phyloP scores from a whole-genome alignment of 2,329 filamentous ascomycete species.

The Septoria linicola region DNA sequence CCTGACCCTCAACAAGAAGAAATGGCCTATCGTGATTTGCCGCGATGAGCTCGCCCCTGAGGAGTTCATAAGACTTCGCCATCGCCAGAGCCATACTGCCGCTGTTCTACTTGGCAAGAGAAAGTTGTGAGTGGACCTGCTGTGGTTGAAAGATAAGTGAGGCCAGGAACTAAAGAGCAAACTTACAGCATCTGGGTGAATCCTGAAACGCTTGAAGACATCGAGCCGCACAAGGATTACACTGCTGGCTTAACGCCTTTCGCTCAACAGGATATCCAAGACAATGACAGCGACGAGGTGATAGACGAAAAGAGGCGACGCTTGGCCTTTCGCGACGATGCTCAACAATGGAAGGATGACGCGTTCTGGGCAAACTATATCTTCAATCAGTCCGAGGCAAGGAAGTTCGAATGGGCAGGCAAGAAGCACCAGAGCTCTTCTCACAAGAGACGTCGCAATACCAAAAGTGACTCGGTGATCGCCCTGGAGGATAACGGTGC shows the following conservation, averaged over 20 bases:
- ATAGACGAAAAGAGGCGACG: slow-evolving; percentile 16
- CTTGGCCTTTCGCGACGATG: slow-evolving; percentile 17
- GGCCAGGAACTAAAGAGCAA: slow-evolving; percentile 1
- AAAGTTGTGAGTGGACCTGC: slow-evolving; percentile 29
- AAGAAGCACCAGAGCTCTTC: neutral
- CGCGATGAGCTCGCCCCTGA: slow-evolving; percentile 15
- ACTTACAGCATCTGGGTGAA: slow-evolving; percentile 25
- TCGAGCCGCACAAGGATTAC: slow-evolving; percentile 21
- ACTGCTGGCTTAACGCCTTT: neutral
- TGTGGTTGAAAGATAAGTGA: too few relatives aligned
- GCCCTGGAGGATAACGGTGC: neutral
- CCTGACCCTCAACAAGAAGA: slow-evolving; percentile 10
- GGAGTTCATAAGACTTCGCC: slow-evolving; percentile 13
- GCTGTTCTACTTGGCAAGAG: slow-evolving; percentile 27
- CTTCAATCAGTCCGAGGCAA: slow-evolving; percentile 3
- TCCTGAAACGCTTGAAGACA: slow-evolving; percentile 13
- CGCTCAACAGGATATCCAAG: slow-evolving; percentile 1
- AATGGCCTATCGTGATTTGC: slow-evolving; percentile 30
- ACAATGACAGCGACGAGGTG: slow-evolving; percentile 4
- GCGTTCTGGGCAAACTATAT: slow-evolving; percentile 19
- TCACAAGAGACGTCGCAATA: neutral
- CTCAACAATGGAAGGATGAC: slow-evolving; percentile 7
- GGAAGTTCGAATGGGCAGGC: slow-evolving; percentile 14
- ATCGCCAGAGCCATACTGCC: slow-evolving; percentile 14
- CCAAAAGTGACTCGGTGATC: neutral